Base-by-base conservation (phyloP, 768 basidiomycete genomes). In the Daedaleopsis nitida region DNA sequence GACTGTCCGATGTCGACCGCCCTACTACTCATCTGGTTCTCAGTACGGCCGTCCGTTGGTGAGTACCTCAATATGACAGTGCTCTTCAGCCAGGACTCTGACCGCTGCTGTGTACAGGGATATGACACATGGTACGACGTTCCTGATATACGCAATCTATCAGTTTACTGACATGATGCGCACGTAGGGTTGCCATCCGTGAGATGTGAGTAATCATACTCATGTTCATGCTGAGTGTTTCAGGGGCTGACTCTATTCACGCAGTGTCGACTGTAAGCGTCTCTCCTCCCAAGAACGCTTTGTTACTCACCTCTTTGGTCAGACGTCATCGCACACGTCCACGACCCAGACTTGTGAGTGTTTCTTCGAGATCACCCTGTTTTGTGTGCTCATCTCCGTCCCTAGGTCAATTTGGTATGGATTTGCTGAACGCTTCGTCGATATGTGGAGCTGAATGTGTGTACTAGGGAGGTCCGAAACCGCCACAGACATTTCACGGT, bases 401-500 rank as follows among this genome's bases (percentile, higher is more conserved):
- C 27, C 34, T 51, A 91, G 88, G 63, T 92, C 91, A 24, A 94
- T 94, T 69, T 94, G 92, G 89, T 91, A 74, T 77, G 83, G 80
- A 50, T 68, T 70, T 10, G 13, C 39, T 42, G 39, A 42, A 3
- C 13, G 4, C 39, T 10, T 11, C 17, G 17, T 12, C 39, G 10
- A 42, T 42, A 3, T 12, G 17, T 11, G 13, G 11, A 13, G 11
- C 39, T 42, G 39, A 42, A 58, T 66, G 47, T 21, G 11, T 52
- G 63, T 62, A 65, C 72, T 32, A 92, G 91, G 94, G 96, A 98
- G 77, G 96, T 98, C 17, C 82, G 96, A 60, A 88, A 89, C 65
- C 85, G 86, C 72, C 85, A 89, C 73, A 83, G 89, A 52, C 88
- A 96, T 67, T 96, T 95, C 69, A 91, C 94, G 43, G 91, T 91